Percentiles rank a stretch among this genome's conserved stretches.
These are phyloP conservation scores for Flaveria sonorensis DNA, from an alignment of 129 eudicot genomes.

Conservation along the genomic window DNA sequence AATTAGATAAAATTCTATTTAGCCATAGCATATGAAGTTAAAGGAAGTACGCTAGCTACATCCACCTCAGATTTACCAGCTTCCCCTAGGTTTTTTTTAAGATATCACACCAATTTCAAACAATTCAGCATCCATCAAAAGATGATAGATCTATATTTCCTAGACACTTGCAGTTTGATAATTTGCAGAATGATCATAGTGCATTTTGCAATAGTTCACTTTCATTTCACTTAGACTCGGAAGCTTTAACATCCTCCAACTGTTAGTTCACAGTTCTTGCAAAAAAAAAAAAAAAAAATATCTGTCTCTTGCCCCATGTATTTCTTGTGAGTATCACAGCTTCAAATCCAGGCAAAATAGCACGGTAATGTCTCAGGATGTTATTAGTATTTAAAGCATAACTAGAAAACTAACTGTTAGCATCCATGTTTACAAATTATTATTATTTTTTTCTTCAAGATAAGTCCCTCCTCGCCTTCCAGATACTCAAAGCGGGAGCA, in stretches of 20 bases:
- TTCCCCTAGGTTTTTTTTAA: not conserved
- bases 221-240: not conserved
- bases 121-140: constrained; percentile 1
- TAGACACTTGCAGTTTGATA: constrained; percentile 3
- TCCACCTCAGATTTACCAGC: not conserved
- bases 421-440: not conserved
- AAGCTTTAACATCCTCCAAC: constrained; percentile 9
- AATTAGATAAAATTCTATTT: not conserved
- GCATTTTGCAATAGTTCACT: constrained; percentile 3
- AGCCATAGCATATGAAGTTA: not conserved
- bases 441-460: not conserved
- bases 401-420: not conserved
- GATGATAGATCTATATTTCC: not conserved
- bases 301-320: constrained; percentile 1
- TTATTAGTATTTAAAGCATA: not conserved
- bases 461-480: not conserved
- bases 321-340: not conserved
- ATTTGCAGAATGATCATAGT: not conserved
- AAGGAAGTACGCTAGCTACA: not conserved
- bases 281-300: too few relatives aligned
- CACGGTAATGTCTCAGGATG: not conserved
- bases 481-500: not conserved
- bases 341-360: not conserved
- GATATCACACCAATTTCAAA: not conserved
- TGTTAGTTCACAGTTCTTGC: not conserved